phyloP scores from a whole-genome alignment of 73 alveolate species.

The Tetrahymena borealis region DNA sequence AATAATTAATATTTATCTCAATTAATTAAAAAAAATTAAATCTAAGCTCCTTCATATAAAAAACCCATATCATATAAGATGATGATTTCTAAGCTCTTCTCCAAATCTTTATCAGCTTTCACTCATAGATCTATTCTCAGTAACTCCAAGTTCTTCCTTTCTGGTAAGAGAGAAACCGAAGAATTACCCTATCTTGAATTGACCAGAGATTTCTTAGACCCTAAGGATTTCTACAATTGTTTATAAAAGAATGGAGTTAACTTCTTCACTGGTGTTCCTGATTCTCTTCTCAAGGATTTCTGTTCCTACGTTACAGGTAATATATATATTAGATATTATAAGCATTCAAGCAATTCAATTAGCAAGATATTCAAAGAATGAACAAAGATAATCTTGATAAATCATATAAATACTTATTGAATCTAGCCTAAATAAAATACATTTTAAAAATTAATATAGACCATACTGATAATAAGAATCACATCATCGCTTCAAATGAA shows the following conservation, averaged over 20 bases:
- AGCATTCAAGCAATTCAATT: no score
- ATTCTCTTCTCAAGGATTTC: slow-evolving; percentile 77
- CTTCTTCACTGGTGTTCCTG: slow-evolving; percentile 95
- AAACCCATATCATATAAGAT: no score
- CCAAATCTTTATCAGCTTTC: neutral
- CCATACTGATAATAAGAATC: slow-evolving; percentile 51
- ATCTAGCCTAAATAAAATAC: no score
- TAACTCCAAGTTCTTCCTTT: neutral
- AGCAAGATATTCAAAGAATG: no score
- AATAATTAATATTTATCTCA: no score
- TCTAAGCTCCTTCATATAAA: no score
- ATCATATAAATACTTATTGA: no score
- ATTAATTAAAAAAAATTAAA: no score
- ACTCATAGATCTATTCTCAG: neutral
- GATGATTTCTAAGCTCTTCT: neutral
- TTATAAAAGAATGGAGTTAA: slow-evolving; percentile 53
- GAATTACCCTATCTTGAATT: slow-evolving; percentile 43
- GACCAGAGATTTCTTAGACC: slow-evolving; percentile 53
- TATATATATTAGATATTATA: neutral
- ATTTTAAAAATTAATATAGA: slow-evolving; percentile 5
- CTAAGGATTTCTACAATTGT: slow-evolving; percentile 41
- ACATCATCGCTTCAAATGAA: slow-evolving; percentile 87
- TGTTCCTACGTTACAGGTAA: slow-evolving; percentile 36
- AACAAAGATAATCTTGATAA: no score
- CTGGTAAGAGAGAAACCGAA: slow-evolving; percentile 15